Evolutionary conservation across 306 rosid species (phyloP).

Genomic region (Amphicarpaea edgeworthii): DNA sequence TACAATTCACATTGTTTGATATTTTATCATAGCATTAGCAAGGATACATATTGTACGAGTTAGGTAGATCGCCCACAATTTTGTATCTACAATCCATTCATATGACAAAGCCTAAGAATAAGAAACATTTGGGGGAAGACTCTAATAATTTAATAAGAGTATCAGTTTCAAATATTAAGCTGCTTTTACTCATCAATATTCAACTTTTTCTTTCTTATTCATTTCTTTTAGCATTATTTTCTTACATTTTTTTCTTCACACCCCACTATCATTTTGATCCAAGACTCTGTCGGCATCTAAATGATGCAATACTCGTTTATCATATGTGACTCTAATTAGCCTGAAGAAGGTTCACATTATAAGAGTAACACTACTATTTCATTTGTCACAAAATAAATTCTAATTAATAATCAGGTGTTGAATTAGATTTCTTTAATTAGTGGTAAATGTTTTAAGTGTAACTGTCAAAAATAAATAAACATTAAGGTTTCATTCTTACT

Average conservation of each 20-base stretch:
- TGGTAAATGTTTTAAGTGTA: not conserved
- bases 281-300: not conserved
- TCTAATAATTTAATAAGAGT: not conserved
- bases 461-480: not conserved
- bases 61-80: slow-evolving; percentile 40
- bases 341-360: slow-evolving; percentile 16
- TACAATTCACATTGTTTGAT: slow-evolving; percentile 2
- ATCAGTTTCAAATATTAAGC: slow-evolving; percentile 5
- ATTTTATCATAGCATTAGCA: not conserved
- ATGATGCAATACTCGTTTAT: slow-evolving; percentile 21
- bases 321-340: slow-evolving; percentile 16
- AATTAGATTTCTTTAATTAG: no score
- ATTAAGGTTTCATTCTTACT: not conserved
- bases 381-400: slow-evolving; percentile 9
- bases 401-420: no score
- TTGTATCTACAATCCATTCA: slow-evolving; percentile 25
- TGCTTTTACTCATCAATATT: not conserved
- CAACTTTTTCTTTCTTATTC: not conserved
- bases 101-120: not conserved
- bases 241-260: slow-evolving; percentile 7
- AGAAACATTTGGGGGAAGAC: slow-evolving; percentile 11
- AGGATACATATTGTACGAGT: slow-evolving; percentile 3
- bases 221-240: not conserved
- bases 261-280: not conserved
- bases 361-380: not conserved